Base-by-base conservation (phyloP, 2,329 filamentous ascomycete genomes). In the Fusarium camptoceras region DNA sequence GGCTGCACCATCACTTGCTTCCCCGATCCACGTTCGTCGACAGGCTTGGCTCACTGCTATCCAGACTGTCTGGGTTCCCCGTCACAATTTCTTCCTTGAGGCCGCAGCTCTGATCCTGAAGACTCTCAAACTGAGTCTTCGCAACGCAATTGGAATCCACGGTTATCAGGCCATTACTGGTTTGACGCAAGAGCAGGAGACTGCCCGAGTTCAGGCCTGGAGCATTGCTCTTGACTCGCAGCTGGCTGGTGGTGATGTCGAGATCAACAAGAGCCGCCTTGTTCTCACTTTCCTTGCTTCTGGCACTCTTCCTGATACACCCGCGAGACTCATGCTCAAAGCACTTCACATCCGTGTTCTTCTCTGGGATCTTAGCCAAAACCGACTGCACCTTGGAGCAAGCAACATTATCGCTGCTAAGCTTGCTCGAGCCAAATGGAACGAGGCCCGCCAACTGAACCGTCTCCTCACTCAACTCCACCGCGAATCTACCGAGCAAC, bases 41-140 rank as follows among this genome's bases (percentile, higher is more conserved):
- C 92, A 94, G 78, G 94, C 94, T 31, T 98, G 95, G 94, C 89
- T 97, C 60, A 98, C 94, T 5, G 93, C 94, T 10, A 91, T 97
- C 63, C 94, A 97, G 80, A 95, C 92, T 6, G 93, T 97, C 25
- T 97, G 94, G 88, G 92, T 98, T 16, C 95, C 95, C 14, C 89
- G 91, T 22, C 93, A 97, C 78, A 93, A 91, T 72, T 94, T 97
- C 78, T 86, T 95, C 71, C 88, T 97, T 5, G 95, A 97, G 79
- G 91, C 93, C 58, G 89, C 92, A 18, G 94, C 94, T 5, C 85
- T 98, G 25, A 85, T 90, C 9, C 83, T 94, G 43, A 96, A 97
- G 83, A 93, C 91, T 57, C 80, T 92, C 59, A 97, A 97, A 79
- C 91, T 97, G 54, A 92, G 92, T 73, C 78, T 94, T 55, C 89